Evolutionary conservation across 495 filamentous ascomycete genomes (phyloP), one percentile per base, ranked within the genome.

Genomic region (Hypoxylon lenormandii): DNA sequence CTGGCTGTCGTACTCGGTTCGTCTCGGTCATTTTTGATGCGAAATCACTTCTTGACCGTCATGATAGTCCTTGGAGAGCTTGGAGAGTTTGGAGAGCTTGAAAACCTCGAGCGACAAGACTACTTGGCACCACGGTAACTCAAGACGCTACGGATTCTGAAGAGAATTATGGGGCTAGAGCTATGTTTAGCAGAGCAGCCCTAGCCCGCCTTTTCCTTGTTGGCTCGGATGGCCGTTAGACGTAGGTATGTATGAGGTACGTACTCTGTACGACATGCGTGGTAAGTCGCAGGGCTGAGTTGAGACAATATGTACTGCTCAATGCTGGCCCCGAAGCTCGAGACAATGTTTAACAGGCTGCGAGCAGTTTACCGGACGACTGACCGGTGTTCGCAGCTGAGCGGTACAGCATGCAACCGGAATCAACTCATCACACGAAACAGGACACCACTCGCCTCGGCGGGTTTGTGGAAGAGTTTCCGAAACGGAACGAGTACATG

Each of bases 161-260:
- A 23, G 30, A 49, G 37, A 63, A 63, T 52, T 71, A 71, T 54
- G 62, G 62, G 43, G 15, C 57, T 10, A 49, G 61, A 59, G 12
- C 62, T 62, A 71, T 59, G 68, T 71, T 66, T 66, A 61, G 68
- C 36, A 56, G 51, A 58, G 21, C 37, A 8, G 42, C 16, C 52
- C 30, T 56, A 51, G 36, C 48, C 21, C 36, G 57, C 33, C 52
- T 33, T 56, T 33, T 56, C 12, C 28, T 47, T n/a, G 28, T 52
- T 53, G 21, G 52, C n/a, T 16, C 43, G 0, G 38, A 55, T 51
- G 28, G 43, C 57, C 40, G 52, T 56, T 33, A 33, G 30, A 28
- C 7, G 26, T 28, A 28, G 7, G 26, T 28, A 28, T 3, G 30
- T 33, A 33, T 7, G 30, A 33, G 30, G 6, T 33, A 53, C 36